Percentiles rank a stretch among this genome's conserved stretches.
These are phyloP conservation scores for Coemansia asiatica DNA, from an alignment of 192 early-diverging fungal species.

Conservation along the genomic window DNA sequence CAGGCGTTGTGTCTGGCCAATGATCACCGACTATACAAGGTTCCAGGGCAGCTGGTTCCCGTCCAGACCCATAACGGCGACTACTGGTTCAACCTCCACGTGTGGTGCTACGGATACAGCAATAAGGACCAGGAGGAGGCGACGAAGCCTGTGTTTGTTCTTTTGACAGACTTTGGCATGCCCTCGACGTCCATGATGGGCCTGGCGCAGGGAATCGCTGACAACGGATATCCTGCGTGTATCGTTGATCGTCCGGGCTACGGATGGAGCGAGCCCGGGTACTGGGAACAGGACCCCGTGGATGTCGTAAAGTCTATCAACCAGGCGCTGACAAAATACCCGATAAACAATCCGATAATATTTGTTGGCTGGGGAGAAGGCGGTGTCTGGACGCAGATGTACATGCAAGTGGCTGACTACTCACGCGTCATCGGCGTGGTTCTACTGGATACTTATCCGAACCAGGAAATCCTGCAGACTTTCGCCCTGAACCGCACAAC, in stretches of 20 bases:
- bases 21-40: constrained; percentile 33
- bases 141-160: constrained; percentile 42
- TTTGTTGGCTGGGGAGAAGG: constrained; percentile 58
- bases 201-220: constrained; percentile 38
- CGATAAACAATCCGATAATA: constrained; percentile 44
- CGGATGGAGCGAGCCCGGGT: constrained; percentile 59
- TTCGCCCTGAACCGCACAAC: constrained; percentile 55
- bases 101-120: constrained; percentile 48
- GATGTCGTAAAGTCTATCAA: constrained; percentile 56
- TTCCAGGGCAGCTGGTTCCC: constrained; percentile 42
- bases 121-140: constrained; percentile 4
- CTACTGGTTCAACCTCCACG: constrained; percentile 49
- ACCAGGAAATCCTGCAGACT: constrained; percentile 52
- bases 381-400: constrained; percentile 58
- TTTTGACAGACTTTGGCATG: constrained; percentile 54
- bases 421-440: constrained; percentile 49
- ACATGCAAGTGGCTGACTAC: constrained; percentile 50
- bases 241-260: constrained; percentile 56
- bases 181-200: constrained; percentile 54
- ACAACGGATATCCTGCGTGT: constrained; percentile 46
- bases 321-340: constrained; percentile 49
- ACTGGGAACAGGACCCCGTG: constrained; percentile 48
- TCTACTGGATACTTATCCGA: constrained; percentile 53
- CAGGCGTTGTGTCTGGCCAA: constrained; percentile 53
- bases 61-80: constrained; percentile 50